These are phyloP conservation scores for Prototheca wickerhamii DNA, from an alignment of 163 green algal genomes.

Conservation along the genomic window DNA sequence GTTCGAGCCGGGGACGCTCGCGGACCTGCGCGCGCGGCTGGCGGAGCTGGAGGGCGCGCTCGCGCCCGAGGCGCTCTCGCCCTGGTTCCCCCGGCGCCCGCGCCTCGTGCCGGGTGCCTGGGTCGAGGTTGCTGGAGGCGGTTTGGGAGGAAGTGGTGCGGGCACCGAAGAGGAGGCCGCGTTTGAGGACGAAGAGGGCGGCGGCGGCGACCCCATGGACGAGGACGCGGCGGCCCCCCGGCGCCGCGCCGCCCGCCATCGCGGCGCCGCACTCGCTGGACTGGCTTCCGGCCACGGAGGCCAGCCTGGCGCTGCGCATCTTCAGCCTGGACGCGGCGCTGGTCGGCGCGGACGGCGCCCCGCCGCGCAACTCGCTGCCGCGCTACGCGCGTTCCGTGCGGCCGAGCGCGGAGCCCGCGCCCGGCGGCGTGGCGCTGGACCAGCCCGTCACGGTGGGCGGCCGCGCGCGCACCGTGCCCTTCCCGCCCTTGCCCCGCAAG, in stretches of 20 bases:
- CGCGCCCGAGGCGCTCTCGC: neutral
- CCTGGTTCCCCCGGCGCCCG: constrained; percentile 9
- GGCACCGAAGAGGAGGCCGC: neutral
- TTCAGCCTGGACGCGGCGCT: constrained; percentile 58
- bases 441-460: constrained; percentile 3
- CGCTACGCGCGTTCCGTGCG: constrained; percentile 7
- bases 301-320: constrained; percentile 57
- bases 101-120: constrained; percentile 47
- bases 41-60: constrained; percentile 39
- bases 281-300: constrained; percentile 68
- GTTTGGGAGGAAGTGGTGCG: constrained; percentile 5
- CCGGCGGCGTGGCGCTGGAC: too few species aligned
- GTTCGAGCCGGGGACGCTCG: constrained; percentile 8
- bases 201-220: neutral
- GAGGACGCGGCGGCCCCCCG: neutral
- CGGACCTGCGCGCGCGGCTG: constrained; percentile 39
- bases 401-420: too few species aligned
- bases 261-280: constrained; percentile 22
- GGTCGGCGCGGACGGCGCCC: constrained; percentile 24
- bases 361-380: constrained; percentile 21
- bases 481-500: constrained; percentile 32
- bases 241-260: neutral
- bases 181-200: constrained; percentile 1
- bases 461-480: constrained; percentile 14
- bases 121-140: constrained; percentile 30